These are phyloP conservation scores for Rhodosporidiobolus sp. DNA, from an alignment of 768 basidiomycete genomes.

Conservation along the genomic window DNA sequence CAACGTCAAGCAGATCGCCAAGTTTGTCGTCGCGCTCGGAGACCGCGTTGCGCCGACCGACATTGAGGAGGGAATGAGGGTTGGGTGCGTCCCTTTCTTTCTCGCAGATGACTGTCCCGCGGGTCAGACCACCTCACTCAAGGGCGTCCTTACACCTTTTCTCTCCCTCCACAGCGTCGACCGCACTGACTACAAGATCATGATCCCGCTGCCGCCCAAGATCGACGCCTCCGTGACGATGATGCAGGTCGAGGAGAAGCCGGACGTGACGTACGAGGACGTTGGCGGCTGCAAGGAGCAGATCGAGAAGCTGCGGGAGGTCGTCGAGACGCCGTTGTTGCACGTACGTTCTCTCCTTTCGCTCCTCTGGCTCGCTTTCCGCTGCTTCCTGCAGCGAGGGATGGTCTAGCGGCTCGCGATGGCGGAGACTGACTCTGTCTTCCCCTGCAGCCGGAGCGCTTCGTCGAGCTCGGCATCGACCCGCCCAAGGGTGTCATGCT, in stretches of 20 bases:
- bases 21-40: conserved; percentile 95
- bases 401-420: background rate
- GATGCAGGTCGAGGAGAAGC: conserved; percentile 99
- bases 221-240: conserved; percentile 99
- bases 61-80: conserved; percentile 99
- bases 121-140: background rate
- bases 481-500: conserved; percentile 96
- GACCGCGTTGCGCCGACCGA: conserved; percentile 96
- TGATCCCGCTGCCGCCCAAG: conserved; percentile 96
- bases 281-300: conserved; percentile 99
- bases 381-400: conserved; percentile 34
- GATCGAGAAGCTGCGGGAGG: conserved; percentile 97
- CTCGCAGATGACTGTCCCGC: background rate
- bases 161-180: conserved; percentile 64
- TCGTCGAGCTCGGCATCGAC: conserved; percentile 96
- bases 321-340: conserved; percentile 92
- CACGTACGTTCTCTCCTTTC: conserved; percentile 60
- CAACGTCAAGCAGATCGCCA: conserved; percentile 99
- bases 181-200: conserved; percentile 95
- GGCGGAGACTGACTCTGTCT: background rate
- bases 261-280: conserved; percentile 96
- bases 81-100: conserved; percentile 65
- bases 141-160: conserved; percentile 13
- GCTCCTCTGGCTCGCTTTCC: conserved; percentile 5
- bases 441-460: conserved; percentile 83